These are phyloP conservation scores for Salvia rosmarinus DNA, from an alignment of 257 asterid genomes.

Conservation along the genomic window DNA sequence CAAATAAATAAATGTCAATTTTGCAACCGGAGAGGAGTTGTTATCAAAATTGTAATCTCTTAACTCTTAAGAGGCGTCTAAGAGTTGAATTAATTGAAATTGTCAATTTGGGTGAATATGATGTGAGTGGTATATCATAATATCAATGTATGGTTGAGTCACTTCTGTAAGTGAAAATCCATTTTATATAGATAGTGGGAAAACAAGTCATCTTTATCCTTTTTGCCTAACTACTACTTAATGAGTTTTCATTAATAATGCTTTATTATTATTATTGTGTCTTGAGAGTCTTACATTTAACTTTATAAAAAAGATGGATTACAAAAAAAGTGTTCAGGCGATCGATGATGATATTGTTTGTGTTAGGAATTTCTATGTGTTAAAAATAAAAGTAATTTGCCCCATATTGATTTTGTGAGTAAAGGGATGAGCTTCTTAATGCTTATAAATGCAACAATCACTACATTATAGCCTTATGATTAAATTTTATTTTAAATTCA, in stretches of 20 bases:
- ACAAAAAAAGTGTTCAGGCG: neutral
- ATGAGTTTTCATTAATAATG: conserved; percentile 21
- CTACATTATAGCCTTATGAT: too few relatives aligned
- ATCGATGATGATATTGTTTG: neutral
- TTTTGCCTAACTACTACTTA: conserved; percentile 45
- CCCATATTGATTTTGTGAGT: too few relatives aligned
- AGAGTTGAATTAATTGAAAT: conserved; percentile 15
- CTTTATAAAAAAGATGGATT: neutral
- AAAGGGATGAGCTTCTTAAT: too few relatives aligned
- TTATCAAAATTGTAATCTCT: too few relatives aligned
- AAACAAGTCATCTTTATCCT: conserved; percentile 39
- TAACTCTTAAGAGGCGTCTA: conserved; percentile 23
- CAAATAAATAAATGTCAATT: neutral
- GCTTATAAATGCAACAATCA: too few relatives aligned
- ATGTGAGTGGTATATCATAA: too few relatives aligned
- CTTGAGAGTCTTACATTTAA: conserved; percentile 7
- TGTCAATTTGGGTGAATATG: conserved; percentile 9
- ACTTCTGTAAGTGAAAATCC: conserved; percentile 31
- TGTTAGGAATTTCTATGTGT: too few relatives aligned
- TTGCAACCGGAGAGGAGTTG: neutral
- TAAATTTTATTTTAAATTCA: too few relatives aligned
- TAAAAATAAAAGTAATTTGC: too few relatives aligned
- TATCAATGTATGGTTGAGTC: conserved; percentile 35
- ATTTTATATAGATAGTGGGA: conserved; percentile 36
- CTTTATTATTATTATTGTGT: neutral